Evolutionary conservation across 2,329 filamentous ascomycete species (phyloP).

Genomic region (Arthroderma sp.): DNA sequence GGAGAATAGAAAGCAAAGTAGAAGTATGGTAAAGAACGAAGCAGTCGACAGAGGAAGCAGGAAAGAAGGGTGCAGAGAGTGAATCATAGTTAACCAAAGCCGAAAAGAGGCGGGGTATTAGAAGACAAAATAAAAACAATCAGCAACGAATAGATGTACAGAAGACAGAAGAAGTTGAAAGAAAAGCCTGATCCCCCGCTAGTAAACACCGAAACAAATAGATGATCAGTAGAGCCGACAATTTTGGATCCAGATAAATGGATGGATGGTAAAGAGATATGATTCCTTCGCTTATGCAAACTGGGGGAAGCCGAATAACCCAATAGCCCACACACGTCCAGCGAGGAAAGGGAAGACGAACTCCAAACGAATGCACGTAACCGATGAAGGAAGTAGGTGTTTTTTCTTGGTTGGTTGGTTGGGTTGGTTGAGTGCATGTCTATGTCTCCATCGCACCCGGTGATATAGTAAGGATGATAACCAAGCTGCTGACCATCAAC

Average conservation of each 20-base stretch:
- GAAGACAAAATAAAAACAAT: background rate
- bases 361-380: slow-evolving; percentile 1
- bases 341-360: background rate
- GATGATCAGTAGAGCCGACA: background rate
- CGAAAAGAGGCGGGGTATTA: background rate
- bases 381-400: background rate
- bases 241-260: background rate
- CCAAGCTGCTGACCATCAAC: slow-evolving; percentile 47
- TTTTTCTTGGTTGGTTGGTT: background rate
- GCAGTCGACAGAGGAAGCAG: background rate
- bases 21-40: background rate
- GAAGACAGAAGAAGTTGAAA: background rate
- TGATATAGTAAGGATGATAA: slow-evolving; percentile 47
- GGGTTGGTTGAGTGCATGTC: background rate
- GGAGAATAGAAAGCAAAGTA: background rate
- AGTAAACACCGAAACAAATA: background rate
- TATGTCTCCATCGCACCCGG: slow-evolving; percentile 23
- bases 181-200: background rate
- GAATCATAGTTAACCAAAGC: background rate
- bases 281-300: background rate
- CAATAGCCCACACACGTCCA: background rate
- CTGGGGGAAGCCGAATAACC: background rate
- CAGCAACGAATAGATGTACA: background rate
- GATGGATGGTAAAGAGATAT: background rate
- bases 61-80: background rate